Conservation (phyloP, 2,329 filamentous ascomycete genomes). For the Aspergillus novoparasiticus region DNA sequence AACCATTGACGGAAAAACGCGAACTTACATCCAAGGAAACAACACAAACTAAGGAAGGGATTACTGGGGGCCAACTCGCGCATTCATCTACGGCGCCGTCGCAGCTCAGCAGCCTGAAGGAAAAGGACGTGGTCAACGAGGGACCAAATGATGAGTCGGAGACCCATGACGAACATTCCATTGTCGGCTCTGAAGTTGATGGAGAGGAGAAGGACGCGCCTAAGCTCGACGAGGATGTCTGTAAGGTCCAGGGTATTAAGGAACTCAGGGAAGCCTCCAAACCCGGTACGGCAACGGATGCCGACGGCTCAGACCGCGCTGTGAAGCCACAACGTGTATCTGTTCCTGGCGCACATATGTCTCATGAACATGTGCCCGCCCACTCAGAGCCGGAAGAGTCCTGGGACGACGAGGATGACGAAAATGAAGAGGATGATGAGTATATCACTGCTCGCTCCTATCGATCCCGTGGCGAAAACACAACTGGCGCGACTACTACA, state of each 20-base stretch:
- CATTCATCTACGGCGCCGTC: slow-evolving; percentile 15
- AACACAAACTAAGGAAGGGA: slow-evolving; percentile 24
- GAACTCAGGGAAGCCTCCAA: slow-evolving; percentile 15
- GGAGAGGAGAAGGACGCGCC: slow-evolving; percentile 30
- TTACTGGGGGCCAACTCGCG: slow-evolving; percentile 16
- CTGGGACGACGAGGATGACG: slow-evolving; percentile 76
- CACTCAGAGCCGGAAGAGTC: slow-evolving; percentile 67
- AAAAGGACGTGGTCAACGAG: slow-evolving; percentile 13
- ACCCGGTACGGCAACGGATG: slow-evolving; percentile 5
- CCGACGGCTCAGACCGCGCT: slow-evolving; percentile 3
- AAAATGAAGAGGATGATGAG: slow-evolving; percentile 70
- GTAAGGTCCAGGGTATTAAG: slow-evolving; percentile 24
- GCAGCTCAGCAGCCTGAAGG: slow-evolving; percentile 17
- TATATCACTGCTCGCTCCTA: slow-evolving; percentile 78
- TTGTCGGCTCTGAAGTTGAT: slow-evolving; percentile 30
- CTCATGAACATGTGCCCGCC: slow-evolving; percentile 27
- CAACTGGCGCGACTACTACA: slow-evolving; percentile 64
- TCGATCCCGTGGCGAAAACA: slow-evolving; percentile 73
- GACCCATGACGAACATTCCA: slow-evolving; percentile 22
- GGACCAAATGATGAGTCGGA: slow-evolving; percentile 15
- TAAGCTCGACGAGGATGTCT: slow-evolving; percentile 30
- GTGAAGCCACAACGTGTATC: slow-evolving; percentile 24
- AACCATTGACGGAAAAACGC: slow-evolving; percentile 37
- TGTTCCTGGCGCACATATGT: slow-evolving; percentile 18
- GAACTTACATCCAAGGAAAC: slow-evolving; percentile 34